Percentiles rank a stretch among this genome's conserved stretches.
Conservation (phyloP, 2,329 filamentous ascomycete species). For the Helotiales sp. region DNA sequence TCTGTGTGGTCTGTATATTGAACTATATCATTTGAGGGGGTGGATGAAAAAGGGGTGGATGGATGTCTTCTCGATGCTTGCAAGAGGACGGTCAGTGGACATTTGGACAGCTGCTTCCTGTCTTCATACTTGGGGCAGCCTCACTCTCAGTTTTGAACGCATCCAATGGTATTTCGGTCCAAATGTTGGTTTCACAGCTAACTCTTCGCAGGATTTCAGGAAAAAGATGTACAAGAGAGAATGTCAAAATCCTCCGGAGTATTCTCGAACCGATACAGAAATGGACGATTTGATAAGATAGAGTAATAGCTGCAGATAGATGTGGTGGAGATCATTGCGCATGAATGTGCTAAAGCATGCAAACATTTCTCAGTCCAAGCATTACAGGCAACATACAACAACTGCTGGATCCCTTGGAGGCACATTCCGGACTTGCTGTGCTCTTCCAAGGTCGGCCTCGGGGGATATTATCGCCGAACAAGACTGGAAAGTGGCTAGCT, state of each 20-base stretch:
- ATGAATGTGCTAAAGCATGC: too few species aligned
- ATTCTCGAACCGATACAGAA: neutral
- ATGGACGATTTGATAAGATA: neutral
- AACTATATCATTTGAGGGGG: conserved; percentile 11
- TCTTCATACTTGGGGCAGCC: conserved; percentile 13
- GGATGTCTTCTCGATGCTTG: conserved; percentile 1
- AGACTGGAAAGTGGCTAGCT: too few species aligned
- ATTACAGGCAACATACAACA: too few species aligned
- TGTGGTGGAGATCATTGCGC: neutral
- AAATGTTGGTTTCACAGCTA: neutral
- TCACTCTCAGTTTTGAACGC: conserved; percentile 12
- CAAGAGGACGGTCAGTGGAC: conserved; percentile 20
- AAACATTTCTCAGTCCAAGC: too few species aligned
- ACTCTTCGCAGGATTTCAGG: neutral
- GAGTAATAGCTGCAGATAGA: neutral
- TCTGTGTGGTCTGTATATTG: conserved; percentile 15
- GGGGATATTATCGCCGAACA: too few species aligned
- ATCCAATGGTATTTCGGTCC: conserved; percentile 12
- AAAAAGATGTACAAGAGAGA: neutral
- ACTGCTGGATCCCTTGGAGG: too few species aligned
- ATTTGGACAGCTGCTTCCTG: conserved; percentile 16
- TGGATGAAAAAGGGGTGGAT: conserved; percentile 18
- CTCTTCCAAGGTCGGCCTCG: too few species aligned
- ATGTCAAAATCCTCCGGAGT: neutral
- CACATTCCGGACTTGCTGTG: too few species aligned